These are phyloP conservation scores for Lepiota venenata DNA, from an alignment of 768 basidiomycete species.

Conservation along the genomic window DNA sequence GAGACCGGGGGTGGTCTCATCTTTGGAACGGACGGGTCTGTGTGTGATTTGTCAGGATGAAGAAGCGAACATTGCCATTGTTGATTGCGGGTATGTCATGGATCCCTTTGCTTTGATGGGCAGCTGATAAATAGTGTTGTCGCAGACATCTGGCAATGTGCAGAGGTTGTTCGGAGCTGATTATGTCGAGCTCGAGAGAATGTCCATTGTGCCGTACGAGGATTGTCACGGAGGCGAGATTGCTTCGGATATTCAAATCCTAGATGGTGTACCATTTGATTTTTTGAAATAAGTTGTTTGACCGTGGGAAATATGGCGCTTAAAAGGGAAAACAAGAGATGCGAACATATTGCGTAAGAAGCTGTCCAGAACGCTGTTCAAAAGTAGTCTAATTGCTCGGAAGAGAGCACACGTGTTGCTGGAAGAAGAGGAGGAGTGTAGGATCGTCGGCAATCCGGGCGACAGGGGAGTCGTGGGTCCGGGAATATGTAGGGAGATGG, in stretches of 20 bases:
- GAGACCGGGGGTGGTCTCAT: conserved; percentile 34
- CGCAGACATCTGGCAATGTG: conserved; percentile 83
- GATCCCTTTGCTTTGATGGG: not conserved
- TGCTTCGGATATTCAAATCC: conserved; percentile 72
- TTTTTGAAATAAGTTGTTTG: no score
- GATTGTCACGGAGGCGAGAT: conserved; percentile 77
- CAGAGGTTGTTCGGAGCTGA: conserved; percentile 69
- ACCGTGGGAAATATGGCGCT: no score
- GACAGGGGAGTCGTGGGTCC: not conserved
- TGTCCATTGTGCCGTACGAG: conserved; percentile 90
- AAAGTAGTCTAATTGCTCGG: not conserved
- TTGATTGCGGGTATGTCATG: conserved; percentile 83
- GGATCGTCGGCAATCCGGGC: not conserved
- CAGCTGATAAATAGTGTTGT: not conserved
- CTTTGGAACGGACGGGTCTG: conserved; percentile 66
- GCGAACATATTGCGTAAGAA: no score
- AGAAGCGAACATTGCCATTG: conserved; percentile 89
- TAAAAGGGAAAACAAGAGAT: no score
- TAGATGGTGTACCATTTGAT: conserved; percentile 16
- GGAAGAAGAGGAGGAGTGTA: not conserved
- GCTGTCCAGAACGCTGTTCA: no score
- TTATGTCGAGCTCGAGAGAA: conserved; percentile 78
- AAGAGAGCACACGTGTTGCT: not conserved
- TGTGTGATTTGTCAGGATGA: conserved; percentile 95
- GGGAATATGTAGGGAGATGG: no score